phyloP scores from a whole-genome alignment of 2,329 filamentous ascomycete genomes.

The Neurospora sp. region DNA sequence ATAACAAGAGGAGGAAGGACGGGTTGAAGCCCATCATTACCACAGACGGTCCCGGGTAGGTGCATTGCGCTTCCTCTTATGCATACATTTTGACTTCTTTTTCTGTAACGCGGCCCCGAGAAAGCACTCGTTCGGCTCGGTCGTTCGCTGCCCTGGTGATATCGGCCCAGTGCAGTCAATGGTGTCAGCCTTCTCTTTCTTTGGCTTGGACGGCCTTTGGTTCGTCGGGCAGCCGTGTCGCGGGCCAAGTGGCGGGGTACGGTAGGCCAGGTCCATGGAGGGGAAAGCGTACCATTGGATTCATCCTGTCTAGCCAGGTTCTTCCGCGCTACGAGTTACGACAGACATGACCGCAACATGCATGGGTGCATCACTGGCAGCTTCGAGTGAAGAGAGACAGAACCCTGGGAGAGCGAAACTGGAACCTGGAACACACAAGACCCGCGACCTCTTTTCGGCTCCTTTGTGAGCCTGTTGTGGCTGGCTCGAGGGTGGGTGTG shows the following conservation, averaged over 20 bases:
- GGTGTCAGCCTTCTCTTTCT: conserved; percentile 1
- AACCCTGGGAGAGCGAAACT: neutral
- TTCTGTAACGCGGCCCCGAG: neutral
- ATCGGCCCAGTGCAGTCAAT: conserved; percentile 1
- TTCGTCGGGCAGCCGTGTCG: conserved; percentile 2
- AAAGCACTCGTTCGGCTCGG: neutral
- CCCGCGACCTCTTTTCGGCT: neutral
- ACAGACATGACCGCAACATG: conserved; percentile 13
- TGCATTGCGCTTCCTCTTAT: conserved; percentile 17
- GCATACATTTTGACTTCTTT: conserved; percentile 3
- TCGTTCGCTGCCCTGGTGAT: neutral
- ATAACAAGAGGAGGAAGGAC: conserved; percentile 53
- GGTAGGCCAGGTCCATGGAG: conserved; percentile 11
- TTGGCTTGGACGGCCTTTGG: neutral
- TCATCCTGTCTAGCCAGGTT: conserved; percentile 8
- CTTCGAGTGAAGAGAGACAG: conserved; percentile 6
- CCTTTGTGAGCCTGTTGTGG: neutral
- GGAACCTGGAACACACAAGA: neutral
- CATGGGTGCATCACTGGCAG: conserved; percentile 7
- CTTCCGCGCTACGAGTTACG: neutral
- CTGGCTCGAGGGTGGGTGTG: neutral
- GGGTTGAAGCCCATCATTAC: conserved; percentile 68
- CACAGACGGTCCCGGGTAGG: conserved; percentile 43
- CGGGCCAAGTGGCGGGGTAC: conserved; percentile 18
- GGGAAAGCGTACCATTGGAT: conserved; percentile 14